Evolutionary conservation across 2,329 filamentous ascomycete genomes (phyloP), one percentile per base, ranked within the genome.

Genomic region (Pseudogymnoascus sp.): DNA sequence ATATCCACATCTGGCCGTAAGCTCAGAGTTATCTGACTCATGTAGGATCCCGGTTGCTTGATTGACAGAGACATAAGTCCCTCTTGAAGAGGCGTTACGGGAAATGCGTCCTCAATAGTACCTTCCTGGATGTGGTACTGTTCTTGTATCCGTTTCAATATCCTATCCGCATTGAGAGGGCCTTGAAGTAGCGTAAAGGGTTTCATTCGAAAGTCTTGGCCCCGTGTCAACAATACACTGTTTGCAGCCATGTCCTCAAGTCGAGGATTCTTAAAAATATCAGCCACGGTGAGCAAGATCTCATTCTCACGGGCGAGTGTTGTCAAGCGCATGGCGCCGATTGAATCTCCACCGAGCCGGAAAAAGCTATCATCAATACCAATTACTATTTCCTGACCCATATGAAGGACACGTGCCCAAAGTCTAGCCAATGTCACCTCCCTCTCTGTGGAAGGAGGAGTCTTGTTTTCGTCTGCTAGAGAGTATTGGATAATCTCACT

Each of bases 261-360:
- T 10, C 33, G 37, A 52, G 62, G 63, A 60, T 75, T 74, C 58
- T 70, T 70, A 69, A 77, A 76, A 27, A 76, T 72, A 66, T 76
- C 75, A 4, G 73, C 73, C 42, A 76, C 74, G 6, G 73, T 74
- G 42, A 77, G 66, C 27, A 70, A 68, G 37, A 77, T 29, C 15
- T 58, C 29, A 12, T 35, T 29, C 25, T 18, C 55, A 31, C 62
- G 64, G 29, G 62, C 45, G n/a, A 36, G 71, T 25, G 79, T 74
- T 0, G 81, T 78, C 4, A 81, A 64, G 37, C 75, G 78, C 69
- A 75, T 77, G 1, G 71, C 71, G 13, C 62, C 39, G 0, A 74
- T 60, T 0, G 72, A 74, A 58, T 73, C 72, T n/a, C 73, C 73
- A n/a, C 72, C 71, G 0, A 74, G 64, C 1, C 64, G 63, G 64